These are phyloP conservation scores for Abrus pulchellus DNA, from an alignment of 306 rosid genomes.

Conservation along the genomic window DNA sequence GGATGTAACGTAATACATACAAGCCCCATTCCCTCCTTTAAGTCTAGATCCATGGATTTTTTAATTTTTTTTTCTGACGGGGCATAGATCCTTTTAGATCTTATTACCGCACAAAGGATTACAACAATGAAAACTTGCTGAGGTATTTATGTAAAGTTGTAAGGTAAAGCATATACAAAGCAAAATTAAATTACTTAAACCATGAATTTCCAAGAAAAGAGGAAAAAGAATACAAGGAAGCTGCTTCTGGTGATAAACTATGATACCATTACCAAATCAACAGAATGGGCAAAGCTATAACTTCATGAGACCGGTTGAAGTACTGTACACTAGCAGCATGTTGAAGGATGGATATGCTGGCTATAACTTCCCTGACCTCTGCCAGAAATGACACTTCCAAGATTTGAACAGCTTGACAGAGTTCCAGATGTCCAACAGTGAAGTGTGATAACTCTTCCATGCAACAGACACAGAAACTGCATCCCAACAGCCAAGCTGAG, in stretches of 20 bases:
- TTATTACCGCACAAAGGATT: not conserved
- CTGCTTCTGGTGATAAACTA: constrained; percentile 8
- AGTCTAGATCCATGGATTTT: not conserved
- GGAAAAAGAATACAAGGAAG: not conserved
- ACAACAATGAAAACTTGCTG: not conserved
- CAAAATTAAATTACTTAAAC: constrained; percentile 7
- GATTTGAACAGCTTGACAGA: constrained; percentile 39
- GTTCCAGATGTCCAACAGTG: constrained; percentile 13
- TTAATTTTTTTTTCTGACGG: too few relatives aligned
- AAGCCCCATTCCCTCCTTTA: not conserved
- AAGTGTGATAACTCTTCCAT: constrained; percentile 38
- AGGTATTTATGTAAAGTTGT: constrained; percentile 18
- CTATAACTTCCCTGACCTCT: constrained; percentile 27
- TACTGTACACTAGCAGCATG: constrained; percentile 37
- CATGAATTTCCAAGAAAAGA: not conserved
- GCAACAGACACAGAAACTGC: constrained; percentile 3
- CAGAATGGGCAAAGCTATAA: constrained; percentile 31
- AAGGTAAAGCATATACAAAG: not conserved
- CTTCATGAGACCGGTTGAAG: constrained; percentile 31
- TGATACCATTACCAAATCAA: constrained; percentile 25
- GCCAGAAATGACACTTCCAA: constrained; percentile 33
- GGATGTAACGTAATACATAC: not conserved
- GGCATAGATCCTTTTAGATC: too few relatives aligned
- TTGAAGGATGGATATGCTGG: constrained; percentile 16
- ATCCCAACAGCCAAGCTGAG: constrained; percentile 13